Percentiles rank a stretch among this genome's conserved stretches.
These are phyloP conservation scores for Blastobotrys ciferrii DNA, from an alignment of 1,139 yeast genomes.

Conservation along the genomic window DNA sequence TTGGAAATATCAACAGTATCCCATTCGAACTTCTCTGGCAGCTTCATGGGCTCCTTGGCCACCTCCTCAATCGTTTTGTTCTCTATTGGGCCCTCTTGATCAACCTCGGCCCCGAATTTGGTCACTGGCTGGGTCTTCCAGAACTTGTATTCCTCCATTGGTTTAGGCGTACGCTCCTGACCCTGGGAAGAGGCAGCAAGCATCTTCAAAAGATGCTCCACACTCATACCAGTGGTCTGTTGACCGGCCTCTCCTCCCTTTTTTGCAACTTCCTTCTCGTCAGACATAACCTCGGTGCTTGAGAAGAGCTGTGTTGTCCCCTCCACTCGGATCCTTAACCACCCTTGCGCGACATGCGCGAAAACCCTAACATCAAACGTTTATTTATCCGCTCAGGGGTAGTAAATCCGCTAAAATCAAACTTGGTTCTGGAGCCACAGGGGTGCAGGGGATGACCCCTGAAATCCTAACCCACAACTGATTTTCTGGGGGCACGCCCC, in stretches of 20 bases:
- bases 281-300: conserved; percentile 1
- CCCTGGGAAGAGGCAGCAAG: conserved; percentile 22
- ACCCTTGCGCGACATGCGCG: not conserved
- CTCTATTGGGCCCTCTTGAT: conserved; percentile 83
- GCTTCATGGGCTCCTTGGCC: conserved; percentile 64
- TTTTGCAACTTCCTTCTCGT: conserved; percentile 4
- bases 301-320: not conserved
- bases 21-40: conserved; percentile 87
- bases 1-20: conserved; percentile 66
- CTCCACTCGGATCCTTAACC: not conserved
- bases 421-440: no score
- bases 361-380: no score
- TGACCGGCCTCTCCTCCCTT: not conserved
- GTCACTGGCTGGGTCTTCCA: conserved; percentile 99
- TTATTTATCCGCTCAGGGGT: not conserved
- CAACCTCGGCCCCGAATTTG: conserved; percentile 61
- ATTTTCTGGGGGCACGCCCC: no score
- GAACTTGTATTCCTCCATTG: conserved; percentile 89
- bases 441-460: no score
- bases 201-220: conserved; percentile 45
- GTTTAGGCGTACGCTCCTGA: conserved; percentile 40
- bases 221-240: conserved; percentile 28
- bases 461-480: no score
- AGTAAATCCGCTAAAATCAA: no score
- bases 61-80: conserved; percentile 68